Base-by-base conservation (phyloP, 2,329 filamentous ascomycete species). In the Ophiostoma australiae region DNA sequence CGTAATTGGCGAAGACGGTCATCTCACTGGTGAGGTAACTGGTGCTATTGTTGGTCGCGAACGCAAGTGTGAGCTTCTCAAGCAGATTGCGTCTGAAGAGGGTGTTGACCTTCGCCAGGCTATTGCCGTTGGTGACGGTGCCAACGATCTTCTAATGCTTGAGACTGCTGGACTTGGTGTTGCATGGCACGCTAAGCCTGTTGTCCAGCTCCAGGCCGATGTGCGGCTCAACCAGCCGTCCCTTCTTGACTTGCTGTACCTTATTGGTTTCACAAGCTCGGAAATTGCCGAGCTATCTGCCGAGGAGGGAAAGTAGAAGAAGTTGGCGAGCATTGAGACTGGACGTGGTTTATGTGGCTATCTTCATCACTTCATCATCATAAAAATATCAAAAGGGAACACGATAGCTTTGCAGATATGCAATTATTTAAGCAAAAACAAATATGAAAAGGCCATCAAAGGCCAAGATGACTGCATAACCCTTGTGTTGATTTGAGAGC, bases 61-160 rank as follows among this genome's bases (percentile, higher is more conserved):
- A 81, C 86, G 89, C 77, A 95, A 95, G 81, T 84, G 86, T 23
- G 86, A 90, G 73, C 83, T 94, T 41, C 83, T 95, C 17, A 77
- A 90, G 13, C 85, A 91, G 78, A 91, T 94, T 75, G 90, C 91
- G 0, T 79, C 80, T 69, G 86, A 88, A 77, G 90, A 94, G 76
- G 84, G 84, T 0, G 85, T 94, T 68, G 80, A 86, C 3, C 79
- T 91, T 10, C 84, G 87, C 35, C 89, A 93, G 79, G 86, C 89
- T 39, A 82, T 95, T 35, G 91, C 90, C 2, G 87, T 94, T 0
- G 92, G 92, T 4, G 92, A 95, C 78, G 92, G 92, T 7, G 92
- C 91, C 52, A 95, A 95, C 77, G 92, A 95, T 77, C 79, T 95
- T 74, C 82, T 90, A 72, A 95, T 95, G 92, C 88, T 95, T 84